These are phyloP conservation scores for Aphanocladium album DNA, from an alignment of 2,329 filamentous ascomycete genomes.

Conservation along the genomic window DNA sequence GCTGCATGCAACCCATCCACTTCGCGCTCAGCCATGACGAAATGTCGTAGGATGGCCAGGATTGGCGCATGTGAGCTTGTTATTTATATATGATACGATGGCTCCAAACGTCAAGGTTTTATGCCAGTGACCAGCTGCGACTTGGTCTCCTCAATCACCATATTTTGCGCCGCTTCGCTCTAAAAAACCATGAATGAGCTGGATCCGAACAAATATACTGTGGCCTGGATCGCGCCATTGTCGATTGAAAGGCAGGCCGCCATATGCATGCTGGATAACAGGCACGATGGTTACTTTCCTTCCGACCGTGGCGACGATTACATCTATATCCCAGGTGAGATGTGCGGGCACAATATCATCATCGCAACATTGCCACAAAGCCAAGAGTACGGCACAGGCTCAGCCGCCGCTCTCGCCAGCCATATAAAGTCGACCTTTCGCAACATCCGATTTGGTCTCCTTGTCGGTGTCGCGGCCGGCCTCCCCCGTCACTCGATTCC, in stretches of 20 bases:
- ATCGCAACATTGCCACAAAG: slow-evolving; percentile 30
- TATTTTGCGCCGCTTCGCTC: no score
- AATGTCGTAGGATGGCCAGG: no score
- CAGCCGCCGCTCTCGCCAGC: slow-evolving; percentile 28
- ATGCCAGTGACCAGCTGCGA: no score
- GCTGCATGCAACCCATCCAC: no score
- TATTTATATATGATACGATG: no score
- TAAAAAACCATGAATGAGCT: neutral
- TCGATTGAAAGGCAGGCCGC: slow-evolving; percentile 30
- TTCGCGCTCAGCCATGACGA: no score
- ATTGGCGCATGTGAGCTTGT: no score
- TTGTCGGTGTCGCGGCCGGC: slow-evolving; percentile 34
- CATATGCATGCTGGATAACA: slow-evolving; percentile 25
- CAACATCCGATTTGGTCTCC: slow-evolving; percentile 33
- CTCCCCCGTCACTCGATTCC: slow-evolving; percentile 23
- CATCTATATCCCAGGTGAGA: slow-evolving; percentile 28
- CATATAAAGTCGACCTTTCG: slow-evolving; percentile 31
- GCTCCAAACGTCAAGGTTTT: no score
- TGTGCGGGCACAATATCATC: slow-evolving; percentile 31
- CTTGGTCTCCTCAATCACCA: no score
- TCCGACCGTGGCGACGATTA: slow-evolving; percentile 28
- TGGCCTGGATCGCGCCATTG: slow-evolving; percentile 29
- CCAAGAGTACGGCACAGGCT: slow-evolving; percentile 29
- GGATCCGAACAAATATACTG: slow-evolving; percentile 19
- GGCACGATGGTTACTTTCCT: slow-evolving; percentile 25